Conservation (phyloP, 192 early-diverging fungal genomes). For the Backusella macrospora region DNA sequence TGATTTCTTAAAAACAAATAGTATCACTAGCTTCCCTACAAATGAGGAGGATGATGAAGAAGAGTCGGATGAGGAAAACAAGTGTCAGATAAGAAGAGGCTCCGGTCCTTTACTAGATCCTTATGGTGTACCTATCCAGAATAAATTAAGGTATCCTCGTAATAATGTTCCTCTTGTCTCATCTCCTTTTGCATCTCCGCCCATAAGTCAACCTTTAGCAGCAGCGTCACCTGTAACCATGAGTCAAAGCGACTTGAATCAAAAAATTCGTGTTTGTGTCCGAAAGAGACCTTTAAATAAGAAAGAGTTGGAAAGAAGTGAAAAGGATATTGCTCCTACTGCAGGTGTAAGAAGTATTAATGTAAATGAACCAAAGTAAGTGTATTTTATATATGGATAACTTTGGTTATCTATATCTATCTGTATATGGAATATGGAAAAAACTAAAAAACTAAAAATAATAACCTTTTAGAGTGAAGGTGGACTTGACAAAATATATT, state of each 20-base stretch:
- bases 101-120: slow-evolving; percentile 64
- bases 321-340: slow-evolving; percentile 85
- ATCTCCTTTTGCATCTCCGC: slow-evolving; percentile 15
- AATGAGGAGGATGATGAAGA: slow-evolving; percentile 22
- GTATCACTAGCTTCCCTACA: not conserved
- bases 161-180: slow-evolving; percentile 21
- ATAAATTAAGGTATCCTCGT: slow-evolving; percentile 2
- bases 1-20: slow-evolving; percentile 15
- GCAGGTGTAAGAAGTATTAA: slow-evolving; percentile 70
- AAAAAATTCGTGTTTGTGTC: slow-evolving; percentile 96
- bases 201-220: not conserved
- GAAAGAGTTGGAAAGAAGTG: slow-evolving; percentile 78
- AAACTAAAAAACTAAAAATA: not conserved
- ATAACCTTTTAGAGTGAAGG: slow-evolving; percentile 69
- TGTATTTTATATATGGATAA: no score
- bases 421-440: not conserved
- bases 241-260: slow-evolving; percentile 59
- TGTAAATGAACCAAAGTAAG: slow-evolving; percentile 94
- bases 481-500: slow-evolving; percentile 95
- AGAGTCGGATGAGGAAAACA: slow-evolving; percentile 19
- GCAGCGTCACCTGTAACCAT: not conserved
- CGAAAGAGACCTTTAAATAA: slow-evolving; percentile 91
- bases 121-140: slow-evolving; percentile 67
- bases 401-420: not conserved
- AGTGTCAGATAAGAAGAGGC: slow-evolving; percentile 33